Base-by-base conservation (phyloP, 1,284 basidiomycete genomes). In the Cutaneotrichosporon sp. region DNA sequence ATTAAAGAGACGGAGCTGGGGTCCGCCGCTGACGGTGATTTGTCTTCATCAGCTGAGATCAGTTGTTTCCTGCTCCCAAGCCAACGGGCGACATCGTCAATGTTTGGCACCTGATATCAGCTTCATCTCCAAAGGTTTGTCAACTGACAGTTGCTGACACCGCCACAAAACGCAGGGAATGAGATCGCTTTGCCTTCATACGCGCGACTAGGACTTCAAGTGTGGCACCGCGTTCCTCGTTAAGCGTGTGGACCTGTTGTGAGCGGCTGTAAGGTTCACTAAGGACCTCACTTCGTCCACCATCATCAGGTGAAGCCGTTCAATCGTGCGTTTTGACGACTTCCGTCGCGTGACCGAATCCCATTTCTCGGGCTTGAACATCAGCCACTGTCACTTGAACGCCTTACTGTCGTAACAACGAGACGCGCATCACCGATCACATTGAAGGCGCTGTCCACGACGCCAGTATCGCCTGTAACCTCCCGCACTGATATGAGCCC, bases 181-280 rank as follows among this genome's bases (percentile, higher is more conserved):
- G 77, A n/a, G 45, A 83, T 4, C 83, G 81, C 12, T 45, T 45
- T 0, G 66, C 66, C 45, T 76, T 71, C 88, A 96, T 94, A n/a
- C 94, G 83, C 1, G 90, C 87, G 26, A 96, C 80, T 8, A 97
- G 83, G 4, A 96, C 93, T 74, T 98, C 94, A 4, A 98, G 79
- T 4, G 89, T 90, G 53, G 90, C 88, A 18, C 93, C 92, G 37
- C 91, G 82, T 17, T 80, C 78, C 72, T 97, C 94, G 49, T 90
- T 87, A 10, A 98, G 80, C 44, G 93, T 86, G 70, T 98, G 94
- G 3, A 96, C 88, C 89, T 92, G 58, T 4, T 26, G 39, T 59
- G 15, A 61, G 51, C 22, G 26, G 2, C 45, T 20, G 37, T 22
- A 10, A 10, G 14, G 4, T 20, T 8, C 10, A 34, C 36, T 36